These are phyloP conservation scores for Penicillium sp. DNA, from an alignment of 2,329 filamentous ascomycete species.

Conservation along the genomic window DNA sequence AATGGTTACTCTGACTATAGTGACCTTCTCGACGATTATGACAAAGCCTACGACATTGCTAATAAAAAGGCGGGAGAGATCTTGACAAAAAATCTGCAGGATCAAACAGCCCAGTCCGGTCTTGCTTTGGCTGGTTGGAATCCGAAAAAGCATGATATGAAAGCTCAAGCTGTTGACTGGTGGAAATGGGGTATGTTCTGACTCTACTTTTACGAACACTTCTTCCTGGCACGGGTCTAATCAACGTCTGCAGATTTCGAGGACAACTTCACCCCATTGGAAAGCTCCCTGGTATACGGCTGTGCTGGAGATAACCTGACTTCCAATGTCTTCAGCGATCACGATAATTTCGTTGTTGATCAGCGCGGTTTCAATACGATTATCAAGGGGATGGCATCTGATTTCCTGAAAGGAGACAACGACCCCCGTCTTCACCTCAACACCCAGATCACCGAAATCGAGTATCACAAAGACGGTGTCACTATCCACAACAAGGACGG, in stretches of 20 bases:
- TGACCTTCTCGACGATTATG: slow-evolving; percentile 56
- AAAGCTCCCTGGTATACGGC: slow-evolving; percentile 60
- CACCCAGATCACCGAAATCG: slow-evolving; percentile 60
- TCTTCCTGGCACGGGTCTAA: background rate
- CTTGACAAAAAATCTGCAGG: slow-evolving; percentile 63
- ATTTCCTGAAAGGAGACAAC: slow-evolving; percentile 57
- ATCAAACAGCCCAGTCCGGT: slow-evolving; percentile 62
- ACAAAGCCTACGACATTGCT: slow-evolving; percentile 50
- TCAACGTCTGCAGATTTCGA: slow-evolving; percentile 57
- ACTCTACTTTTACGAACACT: background rate
- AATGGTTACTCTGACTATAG: slow-evolving; percentile 59
- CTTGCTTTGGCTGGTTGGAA: slow-evolving; percentile 66
- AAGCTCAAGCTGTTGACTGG: slow-evolving; percentile 64
- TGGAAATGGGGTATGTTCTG: slow-evolving; percentile 49
- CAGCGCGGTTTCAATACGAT: slow-evolving; percentile 65
- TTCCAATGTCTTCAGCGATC: slow-evolving; percentile 65
- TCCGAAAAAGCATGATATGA: slow-evolving; percentile 44
- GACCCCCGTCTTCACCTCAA: slow-evolving; percentile 63
- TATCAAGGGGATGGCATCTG: slow-evolving; percentile 60
- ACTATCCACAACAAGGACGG: slow-evolving; percentile 59
- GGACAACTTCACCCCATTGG: slow-evolving; percentile 60
- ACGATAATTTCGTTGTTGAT: slow-evolving; percentile 66
- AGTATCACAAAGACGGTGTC: slow-evolving; percentile 58
- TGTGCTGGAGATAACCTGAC: slow-evolving; percentile 63
- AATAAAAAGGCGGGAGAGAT: slow-evolving; percentile 61